phyloP scores from a whole-genome alignment of 2,329 filamentous ascomycete genomes.

The Xylariaceae sp. region DNA sequence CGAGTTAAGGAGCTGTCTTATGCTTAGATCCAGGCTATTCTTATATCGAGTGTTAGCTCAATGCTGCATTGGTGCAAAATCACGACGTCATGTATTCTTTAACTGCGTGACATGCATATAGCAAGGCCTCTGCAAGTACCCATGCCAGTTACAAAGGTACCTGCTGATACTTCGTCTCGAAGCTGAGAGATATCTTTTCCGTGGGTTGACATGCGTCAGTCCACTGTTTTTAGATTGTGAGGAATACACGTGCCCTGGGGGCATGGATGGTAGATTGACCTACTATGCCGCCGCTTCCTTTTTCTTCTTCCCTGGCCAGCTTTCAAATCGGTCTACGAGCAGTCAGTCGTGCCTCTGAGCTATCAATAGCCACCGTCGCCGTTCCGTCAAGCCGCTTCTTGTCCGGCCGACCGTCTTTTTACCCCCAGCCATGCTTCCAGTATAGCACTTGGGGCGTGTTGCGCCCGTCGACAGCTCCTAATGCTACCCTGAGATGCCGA shows the following conservation, averaged over 20 bases:
- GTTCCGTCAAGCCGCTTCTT: constrained; percentile 20
- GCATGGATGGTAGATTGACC: constrained; percentile 27
- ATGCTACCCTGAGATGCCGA: constrained; percentile 5
- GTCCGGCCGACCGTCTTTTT: constrained; percentile 13
- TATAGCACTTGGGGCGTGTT: constrained; percentile 18
- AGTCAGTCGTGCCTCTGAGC: constrained; percentile 25
- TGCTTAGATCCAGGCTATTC: neutral
- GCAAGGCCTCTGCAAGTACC: neutral
- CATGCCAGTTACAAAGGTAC: neutral
- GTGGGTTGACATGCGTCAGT: constrained; percentile 5
- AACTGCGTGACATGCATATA: too few relatives aligned
- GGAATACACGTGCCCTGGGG: constrained; percentile 8
- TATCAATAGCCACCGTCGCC: constrained; percentile 8
- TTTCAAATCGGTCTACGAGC: constrained; percentile 31
- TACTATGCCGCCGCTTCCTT: constrained; percentile 31
- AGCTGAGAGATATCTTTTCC: neutral
- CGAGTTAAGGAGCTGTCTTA: too few relatives aligned
- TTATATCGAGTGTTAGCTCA: neutral
- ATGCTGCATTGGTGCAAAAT: too few relatives aligned
- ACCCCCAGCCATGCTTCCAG: constrained; percentile 19
- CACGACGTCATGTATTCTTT: too few relatives aligned
- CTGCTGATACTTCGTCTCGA: neutral
- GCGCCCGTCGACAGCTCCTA: constrained; percentile 9
- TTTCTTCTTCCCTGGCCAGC: constrained; percentile 27
- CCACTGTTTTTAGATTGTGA: constrained; percentile 5